Evolutionary conservation across 805 yeast species (phyloP).

Genomic region (Phaffomyces opuntiae): DNA sequence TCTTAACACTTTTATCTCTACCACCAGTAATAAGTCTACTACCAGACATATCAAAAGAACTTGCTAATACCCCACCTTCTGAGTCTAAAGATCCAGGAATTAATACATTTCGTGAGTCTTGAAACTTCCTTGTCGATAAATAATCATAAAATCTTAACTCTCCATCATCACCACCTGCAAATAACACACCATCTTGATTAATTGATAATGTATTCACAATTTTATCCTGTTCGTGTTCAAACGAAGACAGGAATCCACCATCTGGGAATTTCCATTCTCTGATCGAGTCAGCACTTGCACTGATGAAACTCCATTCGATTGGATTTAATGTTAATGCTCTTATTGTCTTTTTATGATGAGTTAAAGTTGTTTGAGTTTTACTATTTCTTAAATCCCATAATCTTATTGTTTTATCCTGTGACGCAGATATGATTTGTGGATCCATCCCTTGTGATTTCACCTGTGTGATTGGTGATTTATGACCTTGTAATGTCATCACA

Average conservation of each 20-base stretch:
- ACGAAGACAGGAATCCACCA: conserved; percentile 39
- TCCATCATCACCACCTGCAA: conserved; percentile 85
- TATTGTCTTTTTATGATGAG: conserved; percentile 81
- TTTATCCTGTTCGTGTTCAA: conserved; percentile 47
- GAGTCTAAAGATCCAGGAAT: conserved; percentile 67
- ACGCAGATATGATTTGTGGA: conserved; percentile 80
- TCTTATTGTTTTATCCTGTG: conserved; percentile 78
- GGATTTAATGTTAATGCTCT: conserved; percentile 69
- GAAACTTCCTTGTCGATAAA: conserved; percentile 58
- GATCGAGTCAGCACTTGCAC: conserved; percentile 76
- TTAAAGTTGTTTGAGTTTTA: conserved; percentile 58
- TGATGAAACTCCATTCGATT: conserved; percentile 61
- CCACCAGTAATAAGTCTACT: conserved; percentile 78
- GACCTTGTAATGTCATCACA: conserved; percentile 76
- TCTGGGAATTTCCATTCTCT: conserved; percentile 80
- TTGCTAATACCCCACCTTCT: conserved; percentile 61
- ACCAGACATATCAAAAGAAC: conserved; percentile 76
- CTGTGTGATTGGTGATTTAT: conserved; percentile 64
- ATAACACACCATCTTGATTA: conserved; percentile 55
- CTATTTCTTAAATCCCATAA: conserved; percentile 91
- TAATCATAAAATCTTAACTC: conserved; percentile 73
- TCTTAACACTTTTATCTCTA: conserved; percentile 78
- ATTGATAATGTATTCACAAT: conserved; percentile 66
- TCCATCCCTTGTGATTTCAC: conserved; percentile 63
- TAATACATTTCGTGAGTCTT: conserved; percentile 43